Percentiles rank a stretch among this genome's conserved stretches.
Conservation (phyloP, 148 eudicot genomes). For the Drosera capensis region DNA sequence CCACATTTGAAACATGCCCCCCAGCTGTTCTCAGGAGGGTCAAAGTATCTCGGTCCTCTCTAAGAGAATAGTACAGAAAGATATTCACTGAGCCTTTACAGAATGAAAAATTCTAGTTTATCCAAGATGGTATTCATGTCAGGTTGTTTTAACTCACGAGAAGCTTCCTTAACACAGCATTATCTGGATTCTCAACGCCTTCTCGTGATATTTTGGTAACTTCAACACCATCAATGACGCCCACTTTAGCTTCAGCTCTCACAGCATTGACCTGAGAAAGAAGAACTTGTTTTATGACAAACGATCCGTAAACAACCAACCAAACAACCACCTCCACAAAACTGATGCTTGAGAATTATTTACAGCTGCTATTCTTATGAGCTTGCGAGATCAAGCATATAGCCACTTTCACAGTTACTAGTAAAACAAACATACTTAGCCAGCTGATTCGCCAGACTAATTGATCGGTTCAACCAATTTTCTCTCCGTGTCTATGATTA, state of each 20-base stretch:
- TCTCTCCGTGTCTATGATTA: too few species aligned
- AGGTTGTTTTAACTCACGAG: constrained; percentile 72
- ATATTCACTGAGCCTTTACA: constrained; percentile 24
- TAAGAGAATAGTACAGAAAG: constrained; percentile 38
- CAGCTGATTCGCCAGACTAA: too few species aligned
- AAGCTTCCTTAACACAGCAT: constrained; percentile 62
- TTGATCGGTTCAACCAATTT: too few species aligned
- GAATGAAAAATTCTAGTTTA: constrained; percentile 8
- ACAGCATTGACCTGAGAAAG: constrained; percentile 17
- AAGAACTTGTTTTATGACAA: not conserved
- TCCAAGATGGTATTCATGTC: constrained; percentile 17
- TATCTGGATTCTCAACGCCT: constrained; percentile 35
- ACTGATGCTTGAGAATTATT: too few species aligned
- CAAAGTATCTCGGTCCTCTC: constrained; percentile 98
- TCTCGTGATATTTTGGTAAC: constrained; percentile 16
- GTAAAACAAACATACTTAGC: too few species aligned
- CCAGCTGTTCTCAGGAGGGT: constrained; percentile 86
- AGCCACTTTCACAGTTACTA: too few species aligned
- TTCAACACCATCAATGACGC: constrained; percentile 13
- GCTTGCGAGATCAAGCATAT: too few species aligned
- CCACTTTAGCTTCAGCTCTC: constrained; percentile 22
- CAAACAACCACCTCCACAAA: too few species aligned
- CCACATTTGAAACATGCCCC: constrained; percentile 96
- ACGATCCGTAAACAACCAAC: too few species aligned
- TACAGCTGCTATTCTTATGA: too few species aligned